A percentile compares a stretch with the other conserved stretches of the same genome.
Evolutionary conservation across 345 rosid genomes (phyloP).

Genomic region (Heritiera fomes): DNA sequence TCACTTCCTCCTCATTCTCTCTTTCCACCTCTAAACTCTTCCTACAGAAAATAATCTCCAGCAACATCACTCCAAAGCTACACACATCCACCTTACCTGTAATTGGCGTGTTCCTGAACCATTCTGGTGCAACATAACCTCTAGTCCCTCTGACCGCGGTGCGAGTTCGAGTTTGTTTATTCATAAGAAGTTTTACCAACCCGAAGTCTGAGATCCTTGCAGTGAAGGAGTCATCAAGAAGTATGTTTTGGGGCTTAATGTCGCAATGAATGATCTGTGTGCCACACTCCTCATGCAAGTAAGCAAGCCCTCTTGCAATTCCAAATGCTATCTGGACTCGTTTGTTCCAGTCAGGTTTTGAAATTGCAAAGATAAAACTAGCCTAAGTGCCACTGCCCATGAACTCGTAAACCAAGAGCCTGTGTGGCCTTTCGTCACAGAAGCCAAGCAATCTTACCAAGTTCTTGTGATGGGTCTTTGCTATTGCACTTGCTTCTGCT

Average conservation of each 20-base stretch:
- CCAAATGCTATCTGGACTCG: slow-evolving; percentile 41
- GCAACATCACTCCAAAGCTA: slow-evolving; percentile 24
- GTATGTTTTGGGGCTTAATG: slow-evolving; percentile 50
- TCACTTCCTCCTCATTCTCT: slow-evolving; percentile 20
- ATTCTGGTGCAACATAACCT: slow-evolving; percentile 50
- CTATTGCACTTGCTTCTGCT: slow-evolving; percentile 42
- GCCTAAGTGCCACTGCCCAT: slow-evolving; percentile 45
- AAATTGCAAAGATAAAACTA: slow-evolving; percentile 37
- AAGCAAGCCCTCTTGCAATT: slow-evolving; percentile 43
- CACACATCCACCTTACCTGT: slow-evolving; percentile 30
- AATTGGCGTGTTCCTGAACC: slow-evolving; percentile 33
- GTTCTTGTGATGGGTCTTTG: slow-evolving; percentile 45
- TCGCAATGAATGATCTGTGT: slow-evolving; percentile 49
- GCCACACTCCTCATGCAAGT: slow-evolving; percentile 47
- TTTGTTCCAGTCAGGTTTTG: slow-evolving; percentile 35
- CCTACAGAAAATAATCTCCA: slow-evolving; percentile 28
- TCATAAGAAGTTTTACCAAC: slow-evolving; percentile 40
- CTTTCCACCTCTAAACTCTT: slow-evolving; percentile 8
- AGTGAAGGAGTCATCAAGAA: slow-evolving; percentile 35
- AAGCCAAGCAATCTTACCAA: slow-evolving; percentile 43
- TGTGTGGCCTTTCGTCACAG: slow-evolving; percentile 41
- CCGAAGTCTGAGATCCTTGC: slow-evolving; percentile 35
- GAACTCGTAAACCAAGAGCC: slow-evolving; percentile 45
- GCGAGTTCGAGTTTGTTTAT: slow-evolving; percentile 43
- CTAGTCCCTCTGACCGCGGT: slow-evolving; percentile 47